phyloP scores from a whole-genome alignment of 2,329 filamentous ascomycete genomes.

The Graphilbum fragrans region DNA sequence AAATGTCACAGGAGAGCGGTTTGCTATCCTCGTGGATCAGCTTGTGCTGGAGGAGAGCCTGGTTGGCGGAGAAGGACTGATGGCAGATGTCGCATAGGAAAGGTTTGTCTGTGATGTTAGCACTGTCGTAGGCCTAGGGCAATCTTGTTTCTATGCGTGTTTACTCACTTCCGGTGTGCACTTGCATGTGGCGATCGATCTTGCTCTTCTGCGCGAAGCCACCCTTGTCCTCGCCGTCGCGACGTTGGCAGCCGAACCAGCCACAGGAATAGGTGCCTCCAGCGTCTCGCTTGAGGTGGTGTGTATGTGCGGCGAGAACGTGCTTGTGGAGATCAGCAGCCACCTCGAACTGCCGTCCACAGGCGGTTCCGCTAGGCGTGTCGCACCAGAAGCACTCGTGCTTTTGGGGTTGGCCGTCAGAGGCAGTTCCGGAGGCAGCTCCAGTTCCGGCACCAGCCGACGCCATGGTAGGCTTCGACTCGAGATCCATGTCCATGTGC shows the following conservation, averaged over 20 bases:
- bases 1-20: conserved; percentile 46
- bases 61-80: conserved; percentile 50
- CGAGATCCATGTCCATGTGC: too few relatives aligned
- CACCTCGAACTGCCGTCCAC: conserved; percentile 23
- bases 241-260: conserved; percentile 45
- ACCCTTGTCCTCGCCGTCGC: conserved; percentile 23
- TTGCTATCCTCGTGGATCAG: conserved; percentile 55
- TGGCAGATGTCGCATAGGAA: conserved; percentile 43
- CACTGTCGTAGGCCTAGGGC: background rate
- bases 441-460: too few relatives aligned
- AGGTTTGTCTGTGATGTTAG: conserved; percentile 38
- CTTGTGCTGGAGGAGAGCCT: conserved; percentile 55
- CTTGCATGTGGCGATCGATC: conserved; percentile 52
- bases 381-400: conserved; percentile 19
- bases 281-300: conserved; percentile 27
- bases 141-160: background rate
- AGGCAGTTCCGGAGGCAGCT: background rate
- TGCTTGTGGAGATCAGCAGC: conserved; percentile 43
- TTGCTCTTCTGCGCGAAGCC: conserved; percentile 50
- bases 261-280: conserved; percentile 36
- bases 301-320: conserved; percentile 37
- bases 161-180: conserved; percentile 49
- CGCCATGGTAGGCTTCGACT: too few relatives aligned
- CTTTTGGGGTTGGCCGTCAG: background rate
- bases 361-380: conserved; percentile 10